Percentiles rank a stretch among this genome's conserved stretches.
These are phyloP conservation scores for Danielia oregonensis DNA, from an alignment of 805 yeast genomes.

Conservation along the genomic window DNA sequence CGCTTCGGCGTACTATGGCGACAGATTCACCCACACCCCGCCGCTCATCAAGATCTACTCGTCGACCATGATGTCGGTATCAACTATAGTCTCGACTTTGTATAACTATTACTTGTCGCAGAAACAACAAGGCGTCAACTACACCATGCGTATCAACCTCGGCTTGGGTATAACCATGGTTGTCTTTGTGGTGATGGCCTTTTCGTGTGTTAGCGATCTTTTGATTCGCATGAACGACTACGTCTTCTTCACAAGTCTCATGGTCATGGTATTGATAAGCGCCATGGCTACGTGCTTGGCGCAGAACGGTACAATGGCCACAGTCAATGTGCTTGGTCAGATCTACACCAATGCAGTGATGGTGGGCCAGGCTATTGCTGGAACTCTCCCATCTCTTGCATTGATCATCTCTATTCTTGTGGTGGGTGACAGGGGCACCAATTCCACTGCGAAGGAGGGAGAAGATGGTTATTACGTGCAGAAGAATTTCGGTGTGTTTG, in stretches of 20 bases:
- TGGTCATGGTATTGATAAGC: slow-evolving; percentile 61
- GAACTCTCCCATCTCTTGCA: slow-evolving; percentile 82
- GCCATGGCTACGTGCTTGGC: slow-evolving; percentile 76
- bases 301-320: slow-evolving; percentile 88
- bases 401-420: slow-evolving; percentile 52
- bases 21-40: slow-evolving; percentile 52
- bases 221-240: slow-evolving; percentile 36
- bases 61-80: slow-evolving; percentile 84
- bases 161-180: slow-evolving; percentile 60
- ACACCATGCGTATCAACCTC: slow-evolving; percentile 48
- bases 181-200: slow-evolving; percentile 56
- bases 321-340: slow-evolving; percentile 72
- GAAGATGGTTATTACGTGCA: slow-evolving; percentile 21
- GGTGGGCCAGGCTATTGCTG: slow-evolving; percentile 95
- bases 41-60: slow-evolving; percentile 57
- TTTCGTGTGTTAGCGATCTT: slow-evolving; percentile 39
- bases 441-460: slow-evolving; percentile 13
- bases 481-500: slow-evolving; percentile 38
- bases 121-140: slow-evolving; percentile 58
- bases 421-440: slow-evolving; percentile 27
- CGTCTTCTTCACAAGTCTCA: slow-evolving; percentile 48
- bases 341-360: slow-evolving; percentile 83
- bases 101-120: slow-evolving; percentile 62
- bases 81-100: slow-evolving; percentile 63
- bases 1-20: slow-evolving; percentile 76